Evolutionary conservation across 768 basidiomycete genomes (phyloP), one percentile per base, ranked within the genome.

Genomic region (Panus rudis): DNA sequence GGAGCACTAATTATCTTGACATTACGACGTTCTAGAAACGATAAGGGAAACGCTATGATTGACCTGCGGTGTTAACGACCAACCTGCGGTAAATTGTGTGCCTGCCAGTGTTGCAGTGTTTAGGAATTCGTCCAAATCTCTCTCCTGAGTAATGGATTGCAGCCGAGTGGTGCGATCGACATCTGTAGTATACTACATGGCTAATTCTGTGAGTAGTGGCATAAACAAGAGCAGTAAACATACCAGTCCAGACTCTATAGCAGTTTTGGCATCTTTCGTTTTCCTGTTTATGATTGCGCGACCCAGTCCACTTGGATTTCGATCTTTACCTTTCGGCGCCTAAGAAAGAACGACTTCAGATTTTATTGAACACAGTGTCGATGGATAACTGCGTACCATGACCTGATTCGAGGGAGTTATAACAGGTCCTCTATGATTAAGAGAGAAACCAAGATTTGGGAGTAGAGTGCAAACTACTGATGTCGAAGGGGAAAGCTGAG

Each of bases 41-140:
- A 32, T 46, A 47, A 23, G 41, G 54, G 31, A 38, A 50, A 32
- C 17, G 32, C 16, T 32, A 10, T 20, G 39, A 27, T 21, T 20
- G 24, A 31, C 14, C 3, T 33, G 24, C 22, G 20, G 8, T 39
- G 6, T 20, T 26, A 16, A 32, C 23, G 20, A 54, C 77, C 26
- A 47, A 94, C 93, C 94, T 26, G 94, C 94, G 14, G 91, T 89
- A 58, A 99, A 99, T 54, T 99, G 91, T 10, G 87, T 87, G 39
- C 86, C 94, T 12, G 96, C 96, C 42, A 99, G 69, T 54, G 92
- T 87, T 8, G 96, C 96, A 11, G 90, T 96, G 57, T 79, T 93
- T 43, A 99, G 64, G 61, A 99, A 99, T 63, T 93, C 94, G 52
- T 97, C 92, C 16, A 99, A 70, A 68, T 97, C 92, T 43, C 80